Evolutionary conservation across 2,329 filamentous ascomycete genomes (phyloP), one percentile per base, ranked within the genome.

Genomic region (Hawksworthiomyces lignivorus): DNA sequence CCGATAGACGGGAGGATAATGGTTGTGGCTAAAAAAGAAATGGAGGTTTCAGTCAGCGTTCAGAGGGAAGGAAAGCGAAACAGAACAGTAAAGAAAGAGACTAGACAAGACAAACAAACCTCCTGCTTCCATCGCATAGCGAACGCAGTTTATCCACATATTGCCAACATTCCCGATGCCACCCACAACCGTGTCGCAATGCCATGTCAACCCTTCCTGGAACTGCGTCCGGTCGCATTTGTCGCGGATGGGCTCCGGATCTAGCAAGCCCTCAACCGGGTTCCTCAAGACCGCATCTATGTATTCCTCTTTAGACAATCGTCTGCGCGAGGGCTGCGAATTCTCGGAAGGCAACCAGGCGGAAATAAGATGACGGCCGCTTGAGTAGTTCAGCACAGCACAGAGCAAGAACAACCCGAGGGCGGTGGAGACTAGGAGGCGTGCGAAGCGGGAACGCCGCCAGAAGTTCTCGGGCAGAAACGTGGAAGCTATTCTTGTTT

Each of bases 131-230:
- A 63, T 59, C 4, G 60, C 59, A 43, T 55, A 60, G 44, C 58
- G 54, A 12, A 63, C 40, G 48, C 61, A 63, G 44, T 58, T 59
- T 33, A 63, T 46, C 36, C 60, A 48, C 21, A 56, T 55, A 40
- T 60, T 58, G 36, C 57, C 52, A 7, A 62, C 52, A 36, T 62
- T 59, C 7, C 56, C 61, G n/a, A 64, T 54, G 3, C 59, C 61
- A 7, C 62, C 62, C 7, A 56, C 54, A 6, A 58, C 53, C 15
- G 58, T 50, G 10, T 52, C 54, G 30, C 63, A 57, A 17, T 57
- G 54, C 48, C 63, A 58, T n/a, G 62, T 53, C 19, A 64, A 48
- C 11, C 60, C 57, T 5, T 54, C 52, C 3, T 51, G 53, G 56
- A 57, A 62, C 28, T 45, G 47, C 5, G 46, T 59, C 8, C 35